Evolutionary conservation across 164 flowering plant species (phyloP).

Genomic region (Liriodendron chinense): DNA sequence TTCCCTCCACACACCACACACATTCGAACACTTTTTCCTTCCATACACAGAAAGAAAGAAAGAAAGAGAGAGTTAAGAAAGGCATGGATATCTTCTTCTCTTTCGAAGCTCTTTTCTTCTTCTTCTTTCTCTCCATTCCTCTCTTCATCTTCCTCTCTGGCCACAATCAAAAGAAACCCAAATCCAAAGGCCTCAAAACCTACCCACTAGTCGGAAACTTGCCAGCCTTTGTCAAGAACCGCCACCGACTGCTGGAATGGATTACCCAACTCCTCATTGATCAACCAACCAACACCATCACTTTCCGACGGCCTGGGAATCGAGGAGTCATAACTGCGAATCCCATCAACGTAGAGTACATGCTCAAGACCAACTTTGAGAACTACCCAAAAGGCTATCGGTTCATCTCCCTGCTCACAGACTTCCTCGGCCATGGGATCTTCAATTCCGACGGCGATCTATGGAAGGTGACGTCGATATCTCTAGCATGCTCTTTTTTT

Average conservation of each 20-base stretch:
- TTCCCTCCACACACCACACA: too few species aligned
- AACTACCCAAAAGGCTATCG: constrained; percentile 54
- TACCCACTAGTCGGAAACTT: constrained; percentile 53
- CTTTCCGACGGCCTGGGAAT: constrained; percentile 44
- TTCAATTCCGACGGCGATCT: constrained; percentile 50
- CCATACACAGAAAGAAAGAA: background rate
- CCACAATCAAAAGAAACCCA: constrained; percentile 4
- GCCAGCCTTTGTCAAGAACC: constrained; percentile 45
- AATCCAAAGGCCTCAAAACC: constrained; percentile 31
- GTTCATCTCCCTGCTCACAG: constrained; percentile 27
- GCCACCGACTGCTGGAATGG: constrained; percentile 67
- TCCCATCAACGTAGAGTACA: constrained; percentile 47
- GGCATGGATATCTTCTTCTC: constrained; percentile 17
- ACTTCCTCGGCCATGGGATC: constrained; percentile 57
- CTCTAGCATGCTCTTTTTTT: background rate
- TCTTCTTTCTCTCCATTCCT: constrained; percentile 19
- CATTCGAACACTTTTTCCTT: background rate
- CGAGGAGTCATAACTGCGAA: constrained; percentile 38
- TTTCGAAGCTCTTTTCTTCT: constrained; percentile 12
- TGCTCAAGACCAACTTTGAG: constrained; percentile 50
- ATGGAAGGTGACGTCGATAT: constrained; percentile 28
- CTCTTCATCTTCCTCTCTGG: constrained; percentile 21
- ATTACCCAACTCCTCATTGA: constrained; percentile 32
- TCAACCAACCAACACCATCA: constrained; percentile 41
- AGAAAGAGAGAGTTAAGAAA: too few species aligned